Base-by-base conservation (phyloP, 257 asterid species). In the Plantago ovata region DNA sequence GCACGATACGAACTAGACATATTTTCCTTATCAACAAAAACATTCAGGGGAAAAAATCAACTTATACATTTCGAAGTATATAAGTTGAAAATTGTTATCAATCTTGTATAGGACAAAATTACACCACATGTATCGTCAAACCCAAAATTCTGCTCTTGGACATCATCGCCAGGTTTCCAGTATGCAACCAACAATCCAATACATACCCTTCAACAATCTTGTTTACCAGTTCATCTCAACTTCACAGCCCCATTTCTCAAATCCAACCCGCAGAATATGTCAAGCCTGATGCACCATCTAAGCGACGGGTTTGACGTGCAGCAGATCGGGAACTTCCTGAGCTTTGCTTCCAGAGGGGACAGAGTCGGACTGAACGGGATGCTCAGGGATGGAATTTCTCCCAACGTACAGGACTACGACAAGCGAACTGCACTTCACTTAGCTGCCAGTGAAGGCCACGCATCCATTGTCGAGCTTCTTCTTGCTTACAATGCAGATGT, bases 401-500 rank as follows among this genome's bases (percentile, higher is more conserved):
- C 89, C 49, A 56, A 81, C 62, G 89, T 81, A 38, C 89, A 81
- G 63, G 85, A 78, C 65, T 81, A 81, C 54, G 85, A 81, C 12
- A 66, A 62, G 16, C 63, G 89, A 61, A 81, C 89, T 57, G 83
- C 89, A 36, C 84, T 78, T 42, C 88, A 81, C 68, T 84, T 78
- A 44, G 88, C 88, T 6, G 88, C 88, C 14, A 81, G 88, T 16
- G 88, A 81, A 66, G 88, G 88, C 18, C 85, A 78, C 33, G 88
- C 85, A 49, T 71, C 89, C 41, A 78, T 78, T 58, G 83, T 81
- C 48, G 85, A 81, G 71, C 85, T 81, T 74, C 83, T 78, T 52
- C 46, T 81, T 68, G 77, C 85, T 15, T 81, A 81, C 73, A 64
- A 73, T 22, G 88, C 82, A 43, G 71, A 81, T 28, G 83, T 78